Conservation (phyloP, 495 filamentous ascomycete species). For the Entonaema liquescens region DNA sequence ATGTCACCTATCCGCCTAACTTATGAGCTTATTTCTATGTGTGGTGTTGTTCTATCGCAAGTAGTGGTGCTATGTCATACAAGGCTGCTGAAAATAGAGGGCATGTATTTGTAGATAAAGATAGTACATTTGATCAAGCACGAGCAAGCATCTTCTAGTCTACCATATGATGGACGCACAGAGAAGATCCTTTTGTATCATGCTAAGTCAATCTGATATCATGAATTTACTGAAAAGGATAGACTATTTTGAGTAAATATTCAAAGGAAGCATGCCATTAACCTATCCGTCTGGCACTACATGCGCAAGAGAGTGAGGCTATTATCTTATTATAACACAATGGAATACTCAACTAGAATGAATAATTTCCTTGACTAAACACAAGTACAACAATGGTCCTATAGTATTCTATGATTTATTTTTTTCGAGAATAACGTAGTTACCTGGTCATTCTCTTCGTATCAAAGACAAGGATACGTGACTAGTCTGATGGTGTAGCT, state of each 20-base stretch:
- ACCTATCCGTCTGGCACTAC: neutral
- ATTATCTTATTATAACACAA: neutral
- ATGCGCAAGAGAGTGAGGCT: neutral
- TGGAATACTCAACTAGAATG: neutral
- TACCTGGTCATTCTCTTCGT: no score
- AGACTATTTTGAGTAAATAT: neutral
- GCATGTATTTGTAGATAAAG: neutral
- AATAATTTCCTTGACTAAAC: no score
- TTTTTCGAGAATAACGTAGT: no score
- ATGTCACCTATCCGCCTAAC: neutral
- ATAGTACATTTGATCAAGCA: neutral
- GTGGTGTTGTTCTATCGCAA: neutral
- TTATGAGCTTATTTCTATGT: neutral
- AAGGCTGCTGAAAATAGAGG: neutral
- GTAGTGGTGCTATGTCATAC: neutral
- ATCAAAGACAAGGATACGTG: no score
- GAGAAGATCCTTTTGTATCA: neutral
- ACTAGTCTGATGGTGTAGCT: no score
- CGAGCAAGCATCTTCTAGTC: neutral
- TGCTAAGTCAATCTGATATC: neutral
- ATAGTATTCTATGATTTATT: no score
- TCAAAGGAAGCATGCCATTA: neutral
- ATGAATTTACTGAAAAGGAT: neutral
- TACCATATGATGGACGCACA: neutral
- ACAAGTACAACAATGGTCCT: no score